Percentiles rank a stretch among this genome's conserved stretches.
Evolutionary conservation across 148 eudicot species (phyloP).

Genomic region (Hydrangea macrophylla): DNA sequence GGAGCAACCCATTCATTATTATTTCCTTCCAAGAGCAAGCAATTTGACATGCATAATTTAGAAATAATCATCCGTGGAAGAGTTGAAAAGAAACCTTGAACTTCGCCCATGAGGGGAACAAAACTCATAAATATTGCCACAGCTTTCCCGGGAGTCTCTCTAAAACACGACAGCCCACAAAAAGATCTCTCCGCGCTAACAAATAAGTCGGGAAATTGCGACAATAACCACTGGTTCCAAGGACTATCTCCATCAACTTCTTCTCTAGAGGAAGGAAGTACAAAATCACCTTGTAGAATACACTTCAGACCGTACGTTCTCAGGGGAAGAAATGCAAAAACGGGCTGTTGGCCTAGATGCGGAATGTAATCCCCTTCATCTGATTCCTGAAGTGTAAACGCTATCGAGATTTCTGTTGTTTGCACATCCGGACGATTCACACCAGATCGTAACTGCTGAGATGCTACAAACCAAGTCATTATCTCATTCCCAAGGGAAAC

Average conservation of each 20-base stretch:
- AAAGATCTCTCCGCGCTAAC: slow-evolving; percentile 67
- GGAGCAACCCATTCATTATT: slow-evolving; percentile 77
- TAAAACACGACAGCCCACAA: slow-evolving; percentile 72
- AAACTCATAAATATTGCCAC: slow-evolving; percentile 78
- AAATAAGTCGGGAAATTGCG: slow-evolving; percentile 83
- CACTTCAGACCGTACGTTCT: slow-evolving; percentile 92
- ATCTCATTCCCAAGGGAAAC: slow-evolving; percentile 69
- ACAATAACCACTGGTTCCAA: slow-evolving; percentile 95
- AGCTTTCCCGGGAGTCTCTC: slow-evolving; percentile 63
- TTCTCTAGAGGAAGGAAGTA: slow-evolving; percentile 97
- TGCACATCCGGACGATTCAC: slow-evolving; percentile 60
- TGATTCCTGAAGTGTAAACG: slow-evolving; percentile 75
- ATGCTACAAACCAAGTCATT: slow-evolving; percentile 82
- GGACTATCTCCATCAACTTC: slow-evolving; percentile 96
- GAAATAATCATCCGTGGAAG: slow-evolving; percentile 83
- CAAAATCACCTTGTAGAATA: slow-evolving; percentile 96
- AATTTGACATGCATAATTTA: slow-evolving; percentile 74
- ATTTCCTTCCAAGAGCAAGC: slow-evolving; percentile 76
- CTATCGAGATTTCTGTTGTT: slow-evolving; percentile 84
- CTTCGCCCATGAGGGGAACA: slow-evolving; percentile 91
- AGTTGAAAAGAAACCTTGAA: slow-evolving; percentile 85
- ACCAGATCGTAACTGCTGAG: slow-evolving; percentile 57
- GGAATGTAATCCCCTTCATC: slow-evolving; percentile 58
- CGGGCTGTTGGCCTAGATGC: slow-evolving; percentile 77
- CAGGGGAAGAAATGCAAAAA: slow-evolving; percentile 94